Base-by-base conservation (phyloP, 176 grass and related monocot genomes). In the Oryza meridionalis region DNA sequence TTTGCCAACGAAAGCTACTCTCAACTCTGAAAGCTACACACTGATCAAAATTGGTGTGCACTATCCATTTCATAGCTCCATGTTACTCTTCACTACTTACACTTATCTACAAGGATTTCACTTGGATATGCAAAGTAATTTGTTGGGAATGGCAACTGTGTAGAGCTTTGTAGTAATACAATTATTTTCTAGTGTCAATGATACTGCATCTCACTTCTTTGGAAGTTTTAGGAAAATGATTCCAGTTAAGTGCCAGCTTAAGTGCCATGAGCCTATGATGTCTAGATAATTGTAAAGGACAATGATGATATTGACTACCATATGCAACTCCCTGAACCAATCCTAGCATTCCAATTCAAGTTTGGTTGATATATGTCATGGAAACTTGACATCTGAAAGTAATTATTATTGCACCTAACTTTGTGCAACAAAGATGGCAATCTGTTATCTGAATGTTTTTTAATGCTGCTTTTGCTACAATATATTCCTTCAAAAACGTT, bases 291-390 rank as follows among this genome's bases (percentile, higher is more conserved):
- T 84, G 31, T 53, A 17, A 73, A 65, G 32, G 59, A 35, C 59
- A 49, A 78, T 81, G 71, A 67, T 76, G 59, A 70, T 27, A 22
- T 27, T 74, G 10, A 37, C 45, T 75, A 74, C 69, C 59, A 68
- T 44, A 43, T 53, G 15, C 84, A 80, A 67, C 14, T 19, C 42
- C 38, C 3, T 26, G 15, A 82, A 71, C 73, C 53, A 77, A 77
- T 82, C 29, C 40, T 77, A 44, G 79, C 29, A 87, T 61, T 71
- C 72, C 27, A 70, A 27, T 77, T 73, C 79, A 77, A 49, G 65
- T 64, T 76, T 72, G 32, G 11, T 37, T 4, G 80, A 83, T 67
- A 59, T 17, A 63, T 38, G 50, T 50, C 38, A 76, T 16, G 26
- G 69, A 70, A 40, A 64, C 49, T 63, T 46, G 38, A 21, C 9